These are phyloP conservation scores for Talaromyces sp. DNA, from an alignment of 2,329 filamentous ascomycete species.

Conservation along the genomic window DNA sequence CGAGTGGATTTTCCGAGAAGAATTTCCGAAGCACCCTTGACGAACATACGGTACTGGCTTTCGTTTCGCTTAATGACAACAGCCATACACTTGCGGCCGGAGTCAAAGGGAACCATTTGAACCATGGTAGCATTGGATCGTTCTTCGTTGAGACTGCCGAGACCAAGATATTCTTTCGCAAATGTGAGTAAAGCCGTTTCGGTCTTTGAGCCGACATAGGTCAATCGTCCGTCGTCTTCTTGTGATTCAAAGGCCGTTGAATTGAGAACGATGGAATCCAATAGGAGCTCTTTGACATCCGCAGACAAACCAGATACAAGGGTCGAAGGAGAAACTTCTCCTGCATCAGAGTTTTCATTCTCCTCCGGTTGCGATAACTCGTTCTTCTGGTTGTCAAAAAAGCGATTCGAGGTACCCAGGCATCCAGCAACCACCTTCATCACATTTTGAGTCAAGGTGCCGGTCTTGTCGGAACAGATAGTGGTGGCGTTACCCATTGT, in stretches of 20 bases:
- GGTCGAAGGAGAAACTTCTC: constrained; percentile 52
- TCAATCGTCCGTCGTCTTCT: constrained; percentile 55
- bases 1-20: constrained; percentile 45
- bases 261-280: constrained; percentile 64
- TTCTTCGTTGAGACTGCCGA: constrained; percentile 59
- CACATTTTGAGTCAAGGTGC: constrained; percentile 61
- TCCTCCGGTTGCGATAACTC: constrained; percentile 27
- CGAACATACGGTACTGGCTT: constrained; percentile 55
- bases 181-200: constrained; percentile 72
- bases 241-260: constrained; percentile 64
- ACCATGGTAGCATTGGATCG: constrained; percentile 58
- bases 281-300: constrained; percentile 54
- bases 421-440: constrained; percentile 60
- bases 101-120: constrained; percentile 58
- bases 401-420: constrained; percentile 46
- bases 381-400: constrained; percentile 39
- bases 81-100: constrained; percentile 66
- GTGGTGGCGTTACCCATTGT: constrained; percentile 63
- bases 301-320: constrained; percentile 52
- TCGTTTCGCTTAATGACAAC: constrained; percentile 56
- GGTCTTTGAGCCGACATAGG: constrained; percentile 72
- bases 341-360: constrained; percentile 30
- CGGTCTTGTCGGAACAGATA: constrained; percentile 64
- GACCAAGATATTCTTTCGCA: constrained; percentile 61
- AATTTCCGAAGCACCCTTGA: constrained; percentile 54